These are phyloP conservation scores for Raffaelea albimanens DNA, from an alignment of 2,329 filamentous ascomycete species.

Conservation along the genomic window DNA sequence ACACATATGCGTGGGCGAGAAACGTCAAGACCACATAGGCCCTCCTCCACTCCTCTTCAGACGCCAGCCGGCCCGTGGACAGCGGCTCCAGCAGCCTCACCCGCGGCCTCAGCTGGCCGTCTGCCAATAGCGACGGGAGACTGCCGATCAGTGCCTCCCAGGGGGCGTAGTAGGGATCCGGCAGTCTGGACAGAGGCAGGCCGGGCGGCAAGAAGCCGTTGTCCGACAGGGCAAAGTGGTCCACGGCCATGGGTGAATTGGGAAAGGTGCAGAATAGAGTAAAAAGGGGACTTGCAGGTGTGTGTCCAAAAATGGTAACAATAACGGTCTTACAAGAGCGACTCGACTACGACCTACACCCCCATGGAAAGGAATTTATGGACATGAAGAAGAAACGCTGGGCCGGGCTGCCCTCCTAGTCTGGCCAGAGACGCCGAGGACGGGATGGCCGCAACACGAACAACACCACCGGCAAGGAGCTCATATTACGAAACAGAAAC, in stretches of 20 bases:
- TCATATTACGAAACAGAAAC: too few species aligned
- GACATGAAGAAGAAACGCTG: conserved; percentile 10
- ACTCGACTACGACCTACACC: not conserved
- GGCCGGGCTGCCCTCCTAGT: not conserved
- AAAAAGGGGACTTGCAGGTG: too few species aligned
- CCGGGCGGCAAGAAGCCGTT: conserved; percentile 72
- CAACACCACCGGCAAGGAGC: too few species aligned
- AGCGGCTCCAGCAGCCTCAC: conserved; percentile 62
- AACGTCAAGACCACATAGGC: conserved; percentile 74
- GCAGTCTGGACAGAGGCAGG: conserved; percentile 54
- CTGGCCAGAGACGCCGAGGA: not conserved
- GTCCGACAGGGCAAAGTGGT: conserved; percentile 25
- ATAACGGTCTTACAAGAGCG: not conserved
- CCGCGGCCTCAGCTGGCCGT: conserved; percentile 50
- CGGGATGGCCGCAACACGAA: not conserved
- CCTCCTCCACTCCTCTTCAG: conserved; percentile 67
- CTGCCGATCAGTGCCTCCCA: conserved; percentile 68
- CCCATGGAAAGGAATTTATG: not conserved
- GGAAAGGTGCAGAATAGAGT: too few species aligned
- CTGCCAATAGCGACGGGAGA: conserved; percentile 57
- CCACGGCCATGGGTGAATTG: not conserved
- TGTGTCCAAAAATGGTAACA: too few species aligned
- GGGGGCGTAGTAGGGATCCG: conserved; percentile 63
- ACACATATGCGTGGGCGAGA: conserved; percentile 78
- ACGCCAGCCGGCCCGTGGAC: conserved; percentile 51